Evolutionary conservation across 2,329 filamentous ascomycete species (phyloP), one percentile per base, ranked within the genome.

Genomic region (Pseudocercospora crystallina): DNA sequence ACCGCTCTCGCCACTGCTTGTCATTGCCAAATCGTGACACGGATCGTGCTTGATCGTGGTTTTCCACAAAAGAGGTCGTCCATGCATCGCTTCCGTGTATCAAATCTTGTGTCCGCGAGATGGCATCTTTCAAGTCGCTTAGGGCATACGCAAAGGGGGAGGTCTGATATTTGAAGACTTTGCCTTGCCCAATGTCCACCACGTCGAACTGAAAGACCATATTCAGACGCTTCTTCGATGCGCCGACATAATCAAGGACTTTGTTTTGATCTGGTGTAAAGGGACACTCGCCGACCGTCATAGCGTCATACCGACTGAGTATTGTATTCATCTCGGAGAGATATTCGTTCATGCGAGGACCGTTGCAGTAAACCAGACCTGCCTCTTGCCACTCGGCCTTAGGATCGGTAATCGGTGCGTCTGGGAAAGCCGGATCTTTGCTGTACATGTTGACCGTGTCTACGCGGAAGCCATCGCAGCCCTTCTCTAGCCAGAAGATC

Each of bases 121-220:
- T 75, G 33, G 79, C 77, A 2, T 68, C 61, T 61, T 81, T 81
- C 34, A 85, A 15, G 5, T 50, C 51, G 36, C 71, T 69, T 74
- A 41, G 84, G 66, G 77, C 55, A 78, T 78, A 53, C 38, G 40
- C 35, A 68, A 44, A 79, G 72, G 7, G 72, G 71, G 5, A 81
- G 72, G 40, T 71, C 69, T 75, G 37, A 84, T 67, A 78, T 54
- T 79, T 78, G 51, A 76, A 62, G 15, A 57, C 37, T 44, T 65
- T 5, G 44, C 51, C 15, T 79, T 80, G 77, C 15, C 80, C 51
- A 14, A 51, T 66, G 26, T 77, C 72, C 53, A 80, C 73, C 14
- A 81, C 71, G 48, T 87, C 84, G 63, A 87, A 87, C 59, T 85
- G 80, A 67, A 88, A 87, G 43, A 87, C 83, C 82, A 87, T 87